phyloP scores from a whole-genome alignment of 2,329 filamentous ascomycete species.

The Sclerotinia borealis region DNA sequence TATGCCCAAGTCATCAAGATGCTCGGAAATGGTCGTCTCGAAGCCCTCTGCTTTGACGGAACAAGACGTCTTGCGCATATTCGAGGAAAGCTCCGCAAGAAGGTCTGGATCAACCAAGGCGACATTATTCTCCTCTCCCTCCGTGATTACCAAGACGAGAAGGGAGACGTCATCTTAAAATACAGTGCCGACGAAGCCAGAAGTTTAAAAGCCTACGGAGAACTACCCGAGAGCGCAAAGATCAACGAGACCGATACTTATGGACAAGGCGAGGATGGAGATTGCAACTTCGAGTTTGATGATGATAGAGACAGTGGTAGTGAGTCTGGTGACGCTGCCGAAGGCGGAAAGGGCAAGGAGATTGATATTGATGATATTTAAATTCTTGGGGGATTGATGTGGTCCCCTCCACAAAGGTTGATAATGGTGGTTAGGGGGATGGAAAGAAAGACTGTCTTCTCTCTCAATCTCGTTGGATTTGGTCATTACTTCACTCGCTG shows the following conservation, averaged over 20 bases:
- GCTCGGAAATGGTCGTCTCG: conserved; percentile 90
- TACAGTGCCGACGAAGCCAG: conserved; percentile 95
- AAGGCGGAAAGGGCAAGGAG: conserved; percentile 59
- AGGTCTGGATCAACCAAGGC: conserved; percentile 99
- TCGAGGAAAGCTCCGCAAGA: conserved; percentile 96
- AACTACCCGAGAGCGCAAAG: conserved; percentile 95
- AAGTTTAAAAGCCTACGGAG: conserved; percentile 92
- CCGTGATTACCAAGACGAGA: conserved; percentile 90
- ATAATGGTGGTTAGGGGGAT: conserved; percentile 13
- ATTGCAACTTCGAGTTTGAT: conserved; percentile 98
- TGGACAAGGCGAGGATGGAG: conserved; percentile 85
- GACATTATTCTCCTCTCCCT: conserved; percentile 87
- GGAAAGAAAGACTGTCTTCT: conserved; percentile 55
- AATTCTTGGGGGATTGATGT: neutral
- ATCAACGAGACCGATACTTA: conserved; percentile 99
- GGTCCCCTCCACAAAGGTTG: neutral
- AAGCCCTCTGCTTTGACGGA: conserved; percentile 90
- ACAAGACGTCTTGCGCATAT: conserved; percentile 78
- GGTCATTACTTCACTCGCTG: conserved; percentile 21
- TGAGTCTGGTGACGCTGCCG: conserved; percentile 41
- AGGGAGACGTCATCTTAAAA: conserved; percentile 90
- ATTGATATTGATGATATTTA: conserved; percentile 96
- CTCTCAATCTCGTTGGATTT: conserved; percentile 44
- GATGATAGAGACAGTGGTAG: conserved; percentile 68
- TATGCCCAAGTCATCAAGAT: conserved; percentile 90